Percentiles rank a stretch among this genome's conserved stretches.
phyloP scores from a whole-genome alignment of 2,329 filamentous ascomycete species.

The Pseudovirgaria hyperparasitica region DNA sequence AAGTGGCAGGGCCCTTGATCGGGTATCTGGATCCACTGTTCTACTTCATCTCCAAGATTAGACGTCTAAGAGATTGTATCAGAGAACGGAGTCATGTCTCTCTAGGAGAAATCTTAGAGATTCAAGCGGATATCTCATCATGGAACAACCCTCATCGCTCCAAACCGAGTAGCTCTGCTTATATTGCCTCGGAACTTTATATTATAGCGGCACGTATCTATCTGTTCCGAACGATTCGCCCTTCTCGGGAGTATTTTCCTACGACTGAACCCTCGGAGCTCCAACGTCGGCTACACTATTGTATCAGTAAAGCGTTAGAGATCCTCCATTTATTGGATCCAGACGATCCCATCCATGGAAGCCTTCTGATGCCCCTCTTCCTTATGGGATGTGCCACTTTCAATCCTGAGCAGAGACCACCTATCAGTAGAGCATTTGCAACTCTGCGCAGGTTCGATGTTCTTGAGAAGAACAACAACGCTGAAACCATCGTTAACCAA shows the following conservation, averaged over 20 bases:
- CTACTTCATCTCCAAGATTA: constrained; percentile 65
- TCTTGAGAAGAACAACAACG: constrained; percentile 45
- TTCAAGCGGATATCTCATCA: no score
- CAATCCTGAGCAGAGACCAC: constrained; percentile 39
- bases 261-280: no score
- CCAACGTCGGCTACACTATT: no score
- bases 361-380: constrained; percentile 49
- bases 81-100: constrained; percentile 55
- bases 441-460: constrained; percentile 42
- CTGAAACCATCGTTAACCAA: constrained; percentile 41
- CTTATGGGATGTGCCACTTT: constrained; percentile 50
- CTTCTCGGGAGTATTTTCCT: no score
- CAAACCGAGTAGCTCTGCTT: no score
- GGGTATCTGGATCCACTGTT: constrained; percentile 77
- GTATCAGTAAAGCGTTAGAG: no score
- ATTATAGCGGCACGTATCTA: no score
- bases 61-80: constrained; percentile 61
- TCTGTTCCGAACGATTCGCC: no score
- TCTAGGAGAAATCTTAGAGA: no score
- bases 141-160: no score
- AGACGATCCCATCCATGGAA: constrained; percentile 43
- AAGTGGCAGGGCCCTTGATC: constrained; percentile 49
- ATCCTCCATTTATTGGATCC: constrained; percentile 42
- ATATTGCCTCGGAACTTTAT: no score
- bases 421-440: constrained; percentile 41